Evolutionary conservation across 2,329 filamentous ascomycete species (phyloP).

Genomic region (Penicillium sp.): DNA sequence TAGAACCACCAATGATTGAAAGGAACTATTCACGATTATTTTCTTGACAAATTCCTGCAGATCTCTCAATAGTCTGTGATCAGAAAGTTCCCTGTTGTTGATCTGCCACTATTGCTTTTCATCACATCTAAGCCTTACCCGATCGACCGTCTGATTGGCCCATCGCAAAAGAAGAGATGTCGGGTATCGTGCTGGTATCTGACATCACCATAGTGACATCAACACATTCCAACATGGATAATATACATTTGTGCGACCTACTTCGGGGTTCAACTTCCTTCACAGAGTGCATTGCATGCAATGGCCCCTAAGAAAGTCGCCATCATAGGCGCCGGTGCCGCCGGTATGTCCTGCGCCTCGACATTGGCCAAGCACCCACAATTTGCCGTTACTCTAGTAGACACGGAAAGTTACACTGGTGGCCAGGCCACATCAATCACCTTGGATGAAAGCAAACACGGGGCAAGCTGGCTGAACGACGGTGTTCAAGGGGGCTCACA

Average conservation of each 20-base stretch:
- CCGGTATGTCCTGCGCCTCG: conserved; percentile 67
- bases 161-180: background rate
- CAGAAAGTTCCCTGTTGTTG: background rate
- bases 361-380: conserved; percentile 67
- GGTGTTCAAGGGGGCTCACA: conserved; percentile 63
- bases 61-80: background rate
- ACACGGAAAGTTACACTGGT: conserved; percentile 59
- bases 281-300: background rate
- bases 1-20: background rate
- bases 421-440: conserved; percentile 62
- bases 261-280: background rate
- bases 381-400: conserved; percentile 66
- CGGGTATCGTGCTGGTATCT: background rate
- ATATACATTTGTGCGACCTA: background rate
- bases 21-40: background rate
- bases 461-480: conserved; percentile 62
- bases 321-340: conserved; percentile 64
- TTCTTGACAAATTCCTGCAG: background rate
- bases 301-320: conserved; percentile 52
- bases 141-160: background rate
- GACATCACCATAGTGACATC: conserved; percentile 3
- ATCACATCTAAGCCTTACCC: background rate
- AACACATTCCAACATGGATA: background rate
- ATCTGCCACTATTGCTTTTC: background rate
- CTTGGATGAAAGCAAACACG: conserved; percentile 57